Conservation (phyloP, 1,284 basidiomycete species). For the Tilletia horrida region DNA sequence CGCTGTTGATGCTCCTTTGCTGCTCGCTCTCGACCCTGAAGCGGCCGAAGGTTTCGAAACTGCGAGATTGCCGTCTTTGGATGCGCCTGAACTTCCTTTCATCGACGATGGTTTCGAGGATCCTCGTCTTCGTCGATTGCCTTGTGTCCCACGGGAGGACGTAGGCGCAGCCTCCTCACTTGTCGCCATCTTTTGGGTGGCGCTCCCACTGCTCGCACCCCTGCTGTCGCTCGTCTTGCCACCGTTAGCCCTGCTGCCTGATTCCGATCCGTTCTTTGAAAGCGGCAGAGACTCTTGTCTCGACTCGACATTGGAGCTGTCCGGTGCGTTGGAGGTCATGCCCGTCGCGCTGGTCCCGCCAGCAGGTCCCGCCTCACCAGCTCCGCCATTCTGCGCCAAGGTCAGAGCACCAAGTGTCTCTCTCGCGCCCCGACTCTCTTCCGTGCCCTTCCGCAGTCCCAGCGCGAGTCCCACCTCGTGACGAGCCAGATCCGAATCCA, state of each 20-base stretch:
- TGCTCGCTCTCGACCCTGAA: slow-evolving; percentile 42
- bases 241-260: no score
- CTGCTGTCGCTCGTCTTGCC: no score
- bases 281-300: neutral
- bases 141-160: no score
- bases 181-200: no score
- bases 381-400: neutral
- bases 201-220: no score
- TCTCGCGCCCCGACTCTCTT: slow-evolving; percentile 32
- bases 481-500: slow-evolving; percentile 57
- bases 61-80: no score
- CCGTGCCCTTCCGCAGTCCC: slow-evolving; percentile 35
- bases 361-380: neutral
- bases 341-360: neutral
- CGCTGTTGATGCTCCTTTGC: neutral
- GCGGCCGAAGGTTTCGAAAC: neutral
- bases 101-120: no score
- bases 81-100: no score
- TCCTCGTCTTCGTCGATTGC: no score
- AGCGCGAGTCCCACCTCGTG: slow-evolving; percentile 44
- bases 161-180: no score
- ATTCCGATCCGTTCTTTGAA: no score
- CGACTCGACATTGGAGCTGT: neutral
- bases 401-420: slow-evolving; percentile 27
- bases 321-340: slow-evolving; percentile 1